Conservation (phyloP, 129 eudicot genomes). For the Arctium lappa region DNA sequence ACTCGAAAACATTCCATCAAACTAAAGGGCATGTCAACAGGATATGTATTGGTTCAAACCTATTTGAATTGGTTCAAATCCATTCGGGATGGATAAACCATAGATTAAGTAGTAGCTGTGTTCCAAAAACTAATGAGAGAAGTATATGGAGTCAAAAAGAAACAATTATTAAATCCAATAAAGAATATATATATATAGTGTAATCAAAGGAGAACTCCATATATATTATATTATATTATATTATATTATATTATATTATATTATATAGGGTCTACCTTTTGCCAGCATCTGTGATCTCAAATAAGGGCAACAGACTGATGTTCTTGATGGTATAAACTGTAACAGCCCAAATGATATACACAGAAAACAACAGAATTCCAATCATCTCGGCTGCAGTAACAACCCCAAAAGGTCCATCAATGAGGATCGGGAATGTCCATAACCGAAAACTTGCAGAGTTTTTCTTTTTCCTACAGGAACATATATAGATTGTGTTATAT, state of each 20-base stretch:
- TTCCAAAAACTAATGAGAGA: no score
- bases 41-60: neutral
- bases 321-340: constrained; percentile 35
- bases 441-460: constrained; percentile 59
- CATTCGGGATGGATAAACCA: neutral
- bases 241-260: neutral
- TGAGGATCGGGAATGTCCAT: constrained; percentile 86
- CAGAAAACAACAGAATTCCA: constrained; percentile 56
- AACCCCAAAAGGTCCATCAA: constrained; percentile 91
- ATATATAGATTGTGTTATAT: neutral
- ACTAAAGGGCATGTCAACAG: no score
- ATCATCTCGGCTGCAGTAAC: constrained; percentile 89
- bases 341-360: constrained; percentile 62
- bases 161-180: neutral
- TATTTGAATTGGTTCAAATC: neutral
- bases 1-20: no score
- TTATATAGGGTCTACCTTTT: constrained; percentile 27
- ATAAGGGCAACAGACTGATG: constrained; percentile 20
- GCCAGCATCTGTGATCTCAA: constrained; percentile 22
- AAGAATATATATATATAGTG: neutral
- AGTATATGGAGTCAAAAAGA: neutral
- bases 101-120: no score
- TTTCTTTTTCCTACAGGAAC: constrained; percentile 39
- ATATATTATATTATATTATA: no score
- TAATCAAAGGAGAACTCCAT: no score